Evolutionary conservation across 805 yeast genomes (phyloP).

Genomic region (Aciculoconidium aculeatum): DNA sequence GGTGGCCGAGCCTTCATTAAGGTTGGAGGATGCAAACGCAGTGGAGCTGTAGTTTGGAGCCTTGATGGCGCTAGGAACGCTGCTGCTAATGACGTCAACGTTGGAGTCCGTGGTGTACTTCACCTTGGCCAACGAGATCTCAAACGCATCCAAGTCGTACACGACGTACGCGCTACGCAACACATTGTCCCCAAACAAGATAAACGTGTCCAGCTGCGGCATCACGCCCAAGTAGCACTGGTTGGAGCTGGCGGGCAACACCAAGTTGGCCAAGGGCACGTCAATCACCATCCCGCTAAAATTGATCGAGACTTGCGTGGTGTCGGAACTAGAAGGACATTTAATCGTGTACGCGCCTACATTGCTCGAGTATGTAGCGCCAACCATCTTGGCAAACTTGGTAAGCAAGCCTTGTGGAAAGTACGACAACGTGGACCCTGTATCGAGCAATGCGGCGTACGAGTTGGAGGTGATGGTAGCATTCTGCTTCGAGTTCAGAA

Average conservation of each 20-base stretch:
- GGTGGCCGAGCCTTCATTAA: slow-evolving; percentile 6
- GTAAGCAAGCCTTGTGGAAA: slow-evolving; percentile 34
- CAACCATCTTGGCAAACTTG: slow-evolving; percentile 29
- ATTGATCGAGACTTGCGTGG: slow-evolving; percentile 35
- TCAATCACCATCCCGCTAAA: slow-evolving; percentile 55
- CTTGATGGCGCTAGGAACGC: slow-evolving; percentile 46
- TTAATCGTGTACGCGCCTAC: slow-evolving; percentile 42
- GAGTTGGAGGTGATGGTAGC: slow-evolving; percentile 13
- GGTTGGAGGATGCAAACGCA: slow-evolving; percentile 2
- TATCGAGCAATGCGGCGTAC: slow-evolving; percentile 25
- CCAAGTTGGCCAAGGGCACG: slow-evolving; percentile 38
- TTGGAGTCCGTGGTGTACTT: slow-evolving; percentile 26
- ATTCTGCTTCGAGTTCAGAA: slow-evolving; percentile 9
- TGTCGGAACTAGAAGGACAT: slow-evolving; percentile 28
- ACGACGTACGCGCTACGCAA: slow-evolving; percentile 60
- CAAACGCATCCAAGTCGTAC: slow-evolving; percentile 52
- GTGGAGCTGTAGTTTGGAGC: slow-evolving; percentile 45
- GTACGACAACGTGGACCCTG: slow-evolving; percentile 36
- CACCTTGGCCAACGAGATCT: slow-evolving; percentile 43
- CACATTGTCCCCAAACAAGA: slow-evolving; percentile 61
- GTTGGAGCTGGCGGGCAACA: slow-evolving; percentile 9
- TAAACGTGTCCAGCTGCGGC: slow-evolving; percentile 7
- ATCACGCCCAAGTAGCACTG: slow-evolving; percentile 16
- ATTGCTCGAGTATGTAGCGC: slow-evolving; percentile 36
- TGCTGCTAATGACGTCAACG: slow-evolving; percentile 39